Evolutionary conservation across 352 stramenopile species (phyloP).

Genomic region (Globisporangium cylindrosporum): DNA sequence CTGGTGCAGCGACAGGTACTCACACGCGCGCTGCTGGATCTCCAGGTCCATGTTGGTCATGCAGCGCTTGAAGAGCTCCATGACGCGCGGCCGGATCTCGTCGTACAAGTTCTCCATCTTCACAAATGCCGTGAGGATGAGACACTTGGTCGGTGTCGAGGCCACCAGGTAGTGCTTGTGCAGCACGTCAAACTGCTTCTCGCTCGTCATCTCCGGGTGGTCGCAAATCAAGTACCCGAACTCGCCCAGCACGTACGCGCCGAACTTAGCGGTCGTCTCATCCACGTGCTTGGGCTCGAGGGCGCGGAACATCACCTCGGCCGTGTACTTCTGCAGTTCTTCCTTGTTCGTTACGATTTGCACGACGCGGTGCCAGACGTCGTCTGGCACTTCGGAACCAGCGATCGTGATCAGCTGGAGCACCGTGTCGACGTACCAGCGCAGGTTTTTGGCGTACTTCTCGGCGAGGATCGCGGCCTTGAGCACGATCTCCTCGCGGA

Average conservation of each 20-base stretch:
- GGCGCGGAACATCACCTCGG: constrained; percentile 93
- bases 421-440: constrained; percentile 98
- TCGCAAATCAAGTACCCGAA: constrained; percentile 95
- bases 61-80: constrained; percentile 91
- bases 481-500: constrained; percentile 96
- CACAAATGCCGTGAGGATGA: constrained; percentile 96
- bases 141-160: constrained; percentile 81
- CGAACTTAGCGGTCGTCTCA: constrained; percentile 93
- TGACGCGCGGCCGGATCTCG: constrained; percentile 84
- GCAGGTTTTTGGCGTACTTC: constrained; percentile 95
- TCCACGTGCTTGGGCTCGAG: constrained; percentile 93
- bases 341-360: constrained; percentile 99
- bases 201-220: constrained; percentile 86
- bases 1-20: constrained; percentile 94
- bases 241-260: constrained; percentile 96
- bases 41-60: constrained; percentile 95
- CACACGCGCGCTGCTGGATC: constrained; percentile 96
- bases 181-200: constrained; percentile 95
- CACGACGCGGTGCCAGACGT: constrained; percentile 98
- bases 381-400: constrained; percentile 90
- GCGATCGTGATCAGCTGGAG: constrained; percentile 96
- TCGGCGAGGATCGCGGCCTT: constrained; percentile 98
- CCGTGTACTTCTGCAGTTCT: constrained; percentile 94
- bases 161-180: constrained; percentile 94
- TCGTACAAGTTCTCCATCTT: constrained; percentile 93